phyloP scores from a whole-genome alignment of 495 filamentous ascomycete genomes.

The Cercophora scortea region DNA sequence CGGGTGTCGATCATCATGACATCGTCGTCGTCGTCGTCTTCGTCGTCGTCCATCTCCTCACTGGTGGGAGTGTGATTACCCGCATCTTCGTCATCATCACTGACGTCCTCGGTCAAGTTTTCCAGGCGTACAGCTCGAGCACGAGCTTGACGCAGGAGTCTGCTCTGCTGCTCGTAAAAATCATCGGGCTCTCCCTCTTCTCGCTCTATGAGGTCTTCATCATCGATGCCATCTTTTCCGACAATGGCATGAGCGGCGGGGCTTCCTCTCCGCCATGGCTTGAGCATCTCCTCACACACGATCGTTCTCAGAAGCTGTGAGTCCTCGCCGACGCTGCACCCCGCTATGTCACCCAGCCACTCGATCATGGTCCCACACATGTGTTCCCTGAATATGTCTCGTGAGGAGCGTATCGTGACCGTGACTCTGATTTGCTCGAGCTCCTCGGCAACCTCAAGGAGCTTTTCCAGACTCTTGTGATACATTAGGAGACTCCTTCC shows the following conservation, averaged over 20 bases:
- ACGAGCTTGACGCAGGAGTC: slow-evolving; percentile 26
- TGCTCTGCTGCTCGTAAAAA: slow-evolving; percentile 22
- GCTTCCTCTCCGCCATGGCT: slow-evolving; percentile 79
- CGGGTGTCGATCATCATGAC: slow-evolving; percentile 39
- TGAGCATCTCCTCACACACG: slow-evolving; percentile 86
- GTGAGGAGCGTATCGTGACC: slow-evolving; percentile 83
- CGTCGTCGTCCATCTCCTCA: slow-evolving; percentile 37
- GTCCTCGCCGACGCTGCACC: slow-evolving; percentile 77
- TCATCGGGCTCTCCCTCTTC: slow-evolving; percentile 22
- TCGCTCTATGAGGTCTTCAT: slow-evolving; percentile 54
- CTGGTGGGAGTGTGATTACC: slow-evolving; percentile 26
- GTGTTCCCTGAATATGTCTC: slow-evolving; percentile 93
- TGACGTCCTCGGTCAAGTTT: slow-evolving; percentile 67
- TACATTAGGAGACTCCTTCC: slow-evolving; percentile 80
- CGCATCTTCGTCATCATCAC: slow-evolving; percentile 58
- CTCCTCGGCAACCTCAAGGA: slow-evolving; percentile 68
- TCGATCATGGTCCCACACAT: slow-evolving; percentile 98
- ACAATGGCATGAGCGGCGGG: slow-evolving; percentile 75
- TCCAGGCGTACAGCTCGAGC: slow-evolving; percentile 41
- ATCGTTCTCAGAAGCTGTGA: slow-evolving; percentile 68
- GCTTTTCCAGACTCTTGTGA: slow-evolving; percentile 56
- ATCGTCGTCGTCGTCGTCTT: slow-evolving; percentile 45
- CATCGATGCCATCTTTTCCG: slow-evolving; percentile 80
- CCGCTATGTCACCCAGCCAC: slow-evolving; percentile 89
- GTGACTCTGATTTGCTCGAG: slow-evolving; percentile 96